phyloP scores from a whole-genome alignment of 2,329 filamentous ascomycete species.

The Penicillium sp. region DNA sequence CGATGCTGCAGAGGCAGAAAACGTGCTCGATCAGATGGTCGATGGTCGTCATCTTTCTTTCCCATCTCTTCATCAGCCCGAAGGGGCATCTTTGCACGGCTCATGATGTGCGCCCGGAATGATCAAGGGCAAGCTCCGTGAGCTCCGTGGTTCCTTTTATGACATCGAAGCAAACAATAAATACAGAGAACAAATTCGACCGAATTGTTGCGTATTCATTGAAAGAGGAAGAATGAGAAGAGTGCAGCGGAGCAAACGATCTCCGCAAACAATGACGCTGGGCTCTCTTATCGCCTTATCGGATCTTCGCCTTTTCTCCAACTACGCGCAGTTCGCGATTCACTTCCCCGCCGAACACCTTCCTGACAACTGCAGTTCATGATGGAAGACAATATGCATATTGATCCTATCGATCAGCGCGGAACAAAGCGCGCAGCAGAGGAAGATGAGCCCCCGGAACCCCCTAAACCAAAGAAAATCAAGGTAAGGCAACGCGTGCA shows the following conservation, averaged over 20 bases:
- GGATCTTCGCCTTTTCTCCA: conserved; percentile 14
- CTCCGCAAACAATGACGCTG: conserved; percentile 7
- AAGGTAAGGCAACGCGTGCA: conserved; percentile 21
- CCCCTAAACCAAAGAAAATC: conserved; percentile 49
- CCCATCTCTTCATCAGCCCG: conserved; percentile 60
- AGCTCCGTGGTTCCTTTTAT: conserved; percentile 8
- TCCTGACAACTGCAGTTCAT: neutral
- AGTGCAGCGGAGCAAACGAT: neutral
- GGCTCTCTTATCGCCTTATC: conserved; percentile 21
- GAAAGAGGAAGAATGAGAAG: neutral
- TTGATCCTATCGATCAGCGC: conserved; percentile 35
- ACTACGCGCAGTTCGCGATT: conserved; percentile 6
- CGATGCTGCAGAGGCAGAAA: conserved; percentile 33
- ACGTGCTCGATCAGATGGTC: conserved; percentile 30
- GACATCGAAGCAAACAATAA: neutral
- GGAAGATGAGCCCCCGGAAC: conserved; percentile 32
- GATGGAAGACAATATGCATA: conserved; percentile 44
- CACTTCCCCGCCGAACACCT: neutral
- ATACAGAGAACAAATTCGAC: neutral
- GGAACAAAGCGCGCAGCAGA: conserved; percentile 52
- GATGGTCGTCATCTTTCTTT: conserved; percentile 64
- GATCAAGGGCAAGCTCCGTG: conserved; percentile 14
- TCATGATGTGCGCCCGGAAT: conserved; percentile 30
- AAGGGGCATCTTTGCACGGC: conserved; percentile 42
- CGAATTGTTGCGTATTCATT: neutral